phyloP scores from a whole-genome alignment of 1,139 yeast genomes.

The Sugiyamaella sp. region DNA sequence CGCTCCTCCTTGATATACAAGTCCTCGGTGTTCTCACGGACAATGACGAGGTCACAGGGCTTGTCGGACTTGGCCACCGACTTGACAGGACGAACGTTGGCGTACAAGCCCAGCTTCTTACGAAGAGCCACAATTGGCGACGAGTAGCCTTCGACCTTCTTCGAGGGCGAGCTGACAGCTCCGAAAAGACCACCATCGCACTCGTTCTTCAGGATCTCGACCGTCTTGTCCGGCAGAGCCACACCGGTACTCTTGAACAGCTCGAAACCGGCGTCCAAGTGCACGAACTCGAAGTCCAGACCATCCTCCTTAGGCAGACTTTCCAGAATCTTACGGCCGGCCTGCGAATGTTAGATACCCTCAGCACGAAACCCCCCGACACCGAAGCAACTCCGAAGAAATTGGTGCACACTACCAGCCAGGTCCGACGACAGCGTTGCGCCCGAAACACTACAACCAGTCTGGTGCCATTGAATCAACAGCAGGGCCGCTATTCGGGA shows the following conservation, averaged over 20 bases:
- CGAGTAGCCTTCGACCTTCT: constrained; percentile 93
- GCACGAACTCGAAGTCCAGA: constrained; percentile 79
- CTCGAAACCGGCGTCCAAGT: constrained; percentile 93
- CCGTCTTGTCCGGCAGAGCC: constrained; percentile 93
- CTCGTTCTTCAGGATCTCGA: constrained; percentile 69
- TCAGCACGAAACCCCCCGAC: constrained; percentile 34
- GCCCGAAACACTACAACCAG: too few relatives aligned
- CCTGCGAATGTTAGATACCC: constrained; percentile 12
- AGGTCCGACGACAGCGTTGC: too few relatives aligned
- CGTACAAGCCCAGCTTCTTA: constrained; percentile 90
- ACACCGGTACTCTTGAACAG: constrained; percentile 89
- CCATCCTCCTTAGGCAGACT: constrained; percentile 75
- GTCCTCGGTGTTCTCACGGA: constrained; percentile 98
- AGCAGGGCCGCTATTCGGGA: background rate
- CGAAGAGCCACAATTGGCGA: constrained; percentile 98
- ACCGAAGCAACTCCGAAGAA: too few relatives aligned
- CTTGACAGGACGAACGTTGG: constrained; percentile 97
- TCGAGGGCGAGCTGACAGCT: constrained; percentile 91
- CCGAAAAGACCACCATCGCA: constrained; percentile 98
- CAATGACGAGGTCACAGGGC: constrained; percentile 96
- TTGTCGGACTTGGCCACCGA: constrained; percentile 81
- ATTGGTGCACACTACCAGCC: background rate
- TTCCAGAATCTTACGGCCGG: constrained; percentile 85
- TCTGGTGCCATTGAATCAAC: too few relatives aligned
- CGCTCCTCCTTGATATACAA: constrained; percentile 92